These are phyloP conservation scores for Adenanthera pavonina DNA, from an alignment of 306 rosid genomes.

Conservation along the genomic window DNA sequence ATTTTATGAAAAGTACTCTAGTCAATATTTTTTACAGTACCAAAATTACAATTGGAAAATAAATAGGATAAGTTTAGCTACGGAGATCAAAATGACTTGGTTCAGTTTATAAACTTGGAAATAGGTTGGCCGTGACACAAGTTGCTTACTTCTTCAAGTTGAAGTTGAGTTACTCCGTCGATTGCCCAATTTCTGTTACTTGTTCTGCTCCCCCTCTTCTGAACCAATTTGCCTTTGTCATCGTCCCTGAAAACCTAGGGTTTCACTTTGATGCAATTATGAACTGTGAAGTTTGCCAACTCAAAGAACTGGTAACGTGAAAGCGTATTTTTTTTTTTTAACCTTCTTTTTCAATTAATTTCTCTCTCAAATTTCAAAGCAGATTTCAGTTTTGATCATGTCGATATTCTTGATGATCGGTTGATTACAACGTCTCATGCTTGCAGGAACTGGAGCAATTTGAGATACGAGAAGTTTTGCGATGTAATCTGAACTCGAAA, in stretches of 20 bases:
- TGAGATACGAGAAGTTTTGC: slow-evolving; percentile 91
- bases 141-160: not conserved
- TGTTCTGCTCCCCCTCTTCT: not conserved
- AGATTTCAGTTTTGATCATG: not conserved
- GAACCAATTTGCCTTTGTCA: not conserved
- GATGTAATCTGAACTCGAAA: slow-evolving; percentile 59
- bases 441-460: slow-evolving; percentile 84
- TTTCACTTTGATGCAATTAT: slow-evolving; percentile 46
- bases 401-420: not conserved
- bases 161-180: not conserved
- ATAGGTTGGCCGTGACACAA: not conserved
- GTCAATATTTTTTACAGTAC: too few species aligned
- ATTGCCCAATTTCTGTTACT: not conserved
- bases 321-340: not conserved
- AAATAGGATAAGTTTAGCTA: too few species aligned
- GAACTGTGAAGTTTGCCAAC: slow-evolving; percentile 97
- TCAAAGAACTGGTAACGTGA: slow-evolving; percentile 74
- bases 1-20: too few species aligned
- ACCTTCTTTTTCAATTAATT: not conserved
- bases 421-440: not conserved
- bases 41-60: too few species aligned
- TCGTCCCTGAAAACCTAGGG: slow-evolving; percentile 37
- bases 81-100: not conserved
- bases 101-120: not conserved
- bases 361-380: not conserved